These are phyloP conservation scores for Paraphaeosphaeria sporulosa DNA, from an alignment of 2,329 filamentous ascomycete species.

Conservation along the genomic window DNA sequence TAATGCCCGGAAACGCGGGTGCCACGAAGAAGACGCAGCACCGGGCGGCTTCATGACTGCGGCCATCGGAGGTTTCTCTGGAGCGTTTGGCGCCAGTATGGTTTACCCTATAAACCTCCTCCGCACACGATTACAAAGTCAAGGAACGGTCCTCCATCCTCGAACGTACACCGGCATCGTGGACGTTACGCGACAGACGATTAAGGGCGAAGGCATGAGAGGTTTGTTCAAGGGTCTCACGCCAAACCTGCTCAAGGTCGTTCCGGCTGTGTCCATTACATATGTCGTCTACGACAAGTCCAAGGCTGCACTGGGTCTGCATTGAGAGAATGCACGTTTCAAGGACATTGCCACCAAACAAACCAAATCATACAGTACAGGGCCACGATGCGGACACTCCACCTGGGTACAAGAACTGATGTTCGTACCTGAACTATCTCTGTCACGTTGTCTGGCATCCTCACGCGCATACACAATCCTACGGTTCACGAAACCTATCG, in stretches of 20 bases:
- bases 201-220: slow-evolving; percentile 80
- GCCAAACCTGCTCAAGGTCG: slow-evolving; percentile 94
- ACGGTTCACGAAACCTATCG: not conserved
- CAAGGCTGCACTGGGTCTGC: slow-evolving; percentile 46
- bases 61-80: slow-evolving; percentile 87
- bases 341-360: not conserved
- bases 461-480: not conserved
- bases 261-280: slow-evolving; percentile 87
- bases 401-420: not conserved
- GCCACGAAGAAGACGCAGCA: slow-evolving; percentile 80
- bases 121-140: slow-evolving; percentile 88
- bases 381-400: not conserved
- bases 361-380: not conserved
- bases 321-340: slow-evolving; percentile 25
- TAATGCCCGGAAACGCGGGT: slow-evolving; percentile 72
- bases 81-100: slow-evolving; percentile 88
- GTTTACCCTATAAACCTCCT: slow-evolving; percentile 96
- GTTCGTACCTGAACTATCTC: not conserved
- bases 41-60: slow-evolving; percentile 86
- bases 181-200: slow-evolving; percentile 85
- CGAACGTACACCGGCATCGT: slow-evolving; percentile 88
- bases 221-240: slow-evolving; percentile 95
- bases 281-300: slow-evolving; percentile 54
- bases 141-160: slow-evolving; percentile 91
- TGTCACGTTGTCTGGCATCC: not conserved